phyloP scores from a whole-genome alignment of 1,284 basidiomycete genomes.

The Cystobasidiaceae sp. region DNA sequence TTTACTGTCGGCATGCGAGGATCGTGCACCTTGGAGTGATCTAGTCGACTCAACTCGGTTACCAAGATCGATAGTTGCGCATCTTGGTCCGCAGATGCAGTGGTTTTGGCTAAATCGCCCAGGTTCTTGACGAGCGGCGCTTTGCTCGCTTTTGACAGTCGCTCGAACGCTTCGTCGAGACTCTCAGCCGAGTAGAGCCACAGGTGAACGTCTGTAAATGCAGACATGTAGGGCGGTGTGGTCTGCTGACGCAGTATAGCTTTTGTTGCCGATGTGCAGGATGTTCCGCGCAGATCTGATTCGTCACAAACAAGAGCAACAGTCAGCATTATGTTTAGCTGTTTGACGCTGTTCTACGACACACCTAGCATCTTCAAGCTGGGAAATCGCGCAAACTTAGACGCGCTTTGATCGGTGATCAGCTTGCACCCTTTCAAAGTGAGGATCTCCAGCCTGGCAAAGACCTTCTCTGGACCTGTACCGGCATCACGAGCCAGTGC shows the following conservation, averaged over 20 bases:
- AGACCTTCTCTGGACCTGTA: background rate
- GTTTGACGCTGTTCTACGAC: background rate
- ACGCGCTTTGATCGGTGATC: constrained; percentile 17
- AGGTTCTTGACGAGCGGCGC: constrained; percentile 8
- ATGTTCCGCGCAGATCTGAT: constrained; percentile 21
- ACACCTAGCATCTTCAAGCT: constrained; percentile 16
- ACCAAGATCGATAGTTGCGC: background rate
- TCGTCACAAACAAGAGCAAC: background rate
- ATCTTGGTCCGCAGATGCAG: background rate
- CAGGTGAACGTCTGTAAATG: constrained; percentile 9
- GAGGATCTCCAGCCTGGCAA: constrained; percentile 18
- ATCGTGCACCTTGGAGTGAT: background rate
- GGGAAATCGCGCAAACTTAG: constrained; percentile 8
- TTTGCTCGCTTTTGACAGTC: background rate
- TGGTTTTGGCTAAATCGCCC: background rate
- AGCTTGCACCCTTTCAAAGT: constrained; percentile 10
- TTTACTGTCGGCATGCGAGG: background rate
- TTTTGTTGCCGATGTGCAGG: constrained; percentile 12
- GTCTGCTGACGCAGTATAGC: constrained; percentile 4
- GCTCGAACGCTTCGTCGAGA: background rate
- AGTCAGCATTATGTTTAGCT: background rate
- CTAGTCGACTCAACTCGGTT: constrained; percentile 6
- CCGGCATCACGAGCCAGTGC: constrained; percentile 14
- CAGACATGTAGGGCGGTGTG: constrained; percentile 17
- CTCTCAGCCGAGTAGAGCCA: background rate